Evolutionary conservation across 2,329 filamentous ascomycete species (phyloP), one percentile per base, ranked within the genome.

Genomic region (Nothopassalora personata): DNA sequence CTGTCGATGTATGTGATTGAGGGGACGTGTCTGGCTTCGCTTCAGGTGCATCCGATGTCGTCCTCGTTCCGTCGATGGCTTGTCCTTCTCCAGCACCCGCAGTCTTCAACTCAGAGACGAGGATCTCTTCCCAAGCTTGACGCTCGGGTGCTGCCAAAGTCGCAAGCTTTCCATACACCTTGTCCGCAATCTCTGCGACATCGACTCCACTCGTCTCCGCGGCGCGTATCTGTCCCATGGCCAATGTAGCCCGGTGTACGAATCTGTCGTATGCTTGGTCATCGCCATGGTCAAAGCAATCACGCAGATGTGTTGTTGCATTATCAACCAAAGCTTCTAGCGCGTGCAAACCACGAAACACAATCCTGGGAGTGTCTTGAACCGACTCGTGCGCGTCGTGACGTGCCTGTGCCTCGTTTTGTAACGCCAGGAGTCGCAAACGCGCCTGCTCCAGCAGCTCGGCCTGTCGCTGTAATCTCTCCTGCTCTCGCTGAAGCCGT

Each of bases 371-470:
- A 7, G 27, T 65, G 4, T 57, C 60, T 5, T 64, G 62, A 11
- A 60, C 65, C 2, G 68, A 67, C 13, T 59, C 58, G 11, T 55
- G 52, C 19, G 60, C 61, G 10, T 56, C 45, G 23, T 53, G 46
- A 7, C 55, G 46, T 4, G 51, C 53, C 10, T 58, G 62, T 5
- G 58, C 59, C 28, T 66, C 63, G 10, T 58, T 53, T 53, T 70
- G 65, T 39, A 68, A 66, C 68, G 61, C 68, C 13, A 36, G 43
- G 13, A 72, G 48, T 30, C 68, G 62, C 30, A 57, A 31, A 5
- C 67, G 59, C 11, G 68, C 69, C 48, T 67, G 63, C 28, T 70
- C 67, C 4, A 72, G 60, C 30, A 69, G 45, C 39, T 70, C 66
- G 39, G 66, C 64, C 48, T 71, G 69, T 48, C 66, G 54, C 31